A percentile compares a stretch with the other conserved stretches of the same genome.
Conservation (phyloP, 164 flowering plant species). For the Stephania japonica region DNA sequence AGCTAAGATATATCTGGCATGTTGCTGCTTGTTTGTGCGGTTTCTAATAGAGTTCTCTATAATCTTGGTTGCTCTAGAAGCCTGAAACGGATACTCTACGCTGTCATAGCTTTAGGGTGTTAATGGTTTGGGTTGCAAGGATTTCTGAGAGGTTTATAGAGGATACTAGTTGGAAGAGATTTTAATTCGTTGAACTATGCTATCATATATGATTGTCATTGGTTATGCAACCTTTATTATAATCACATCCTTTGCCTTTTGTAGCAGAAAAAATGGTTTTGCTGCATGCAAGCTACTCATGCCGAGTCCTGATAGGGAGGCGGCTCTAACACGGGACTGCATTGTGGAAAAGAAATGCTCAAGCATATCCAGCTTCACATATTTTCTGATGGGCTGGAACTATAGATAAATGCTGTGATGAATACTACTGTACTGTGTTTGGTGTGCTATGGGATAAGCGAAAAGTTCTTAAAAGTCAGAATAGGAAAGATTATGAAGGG, state of each 20-base stretch:
- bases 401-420: constrained; percentile 3
- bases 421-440: not conserved
- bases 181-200: not conserved
- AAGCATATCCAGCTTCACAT: constrained; percentile 12
- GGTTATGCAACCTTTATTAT: not conserved
- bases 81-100: not conserved
- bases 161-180: not conserved
- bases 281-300: constrained; percentile 58
- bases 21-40: not conserved
- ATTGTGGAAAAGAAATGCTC: constrained; percentile 17
- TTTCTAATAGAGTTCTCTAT: not conserved
- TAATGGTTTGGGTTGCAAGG: not conserved
- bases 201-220: not conserved
- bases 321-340: constrained; percentile 8
- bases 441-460: constrained; percentile 1
- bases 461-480: not conserved
- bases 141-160: not conserved
- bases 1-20: not conserved
- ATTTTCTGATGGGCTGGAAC: constrained; percentile 2
- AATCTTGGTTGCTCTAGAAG: too few species aligned
- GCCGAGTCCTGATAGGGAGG: constrained; percentile 44
- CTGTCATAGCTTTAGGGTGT: too few species aligned
- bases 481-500: not conserved
- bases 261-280: constrained; percentile 79
- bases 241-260: not conserved